phyloP scores from a whole-genome alignment of 192 early-diverging fungal species.

The Allomyces arbusculus region DNA sequence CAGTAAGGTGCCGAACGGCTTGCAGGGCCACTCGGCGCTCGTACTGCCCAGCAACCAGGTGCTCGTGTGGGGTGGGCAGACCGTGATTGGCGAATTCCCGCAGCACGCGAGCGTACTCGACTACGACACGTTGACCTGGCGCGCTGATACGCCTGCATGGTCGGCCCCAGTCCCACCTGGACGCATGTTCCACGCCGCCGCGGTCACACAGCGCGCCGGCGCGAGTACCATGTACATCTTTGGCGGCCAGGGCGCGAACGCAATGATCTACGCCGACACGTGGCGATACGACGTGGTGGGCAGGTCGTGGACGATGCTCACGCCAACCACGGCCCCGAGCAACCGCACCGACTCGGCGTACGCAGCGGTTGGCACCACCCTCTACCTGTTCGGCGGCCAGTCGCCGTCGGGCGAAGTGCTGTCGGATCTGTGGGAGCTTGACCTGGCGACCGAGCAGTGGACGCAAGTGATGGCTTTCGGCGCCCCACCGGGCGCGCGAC shows the following conservation, averaged over 20 bases:
- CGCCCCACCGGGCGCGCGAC: neutral
- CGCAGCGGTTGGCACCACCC: neutral
- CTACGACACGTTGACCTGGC: neutral
- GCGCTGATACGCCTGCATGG: neutral
- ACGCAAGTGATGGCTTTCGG: neutral
- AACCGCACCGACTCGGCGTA: neutral
- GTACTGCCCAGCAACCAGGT: neutral
- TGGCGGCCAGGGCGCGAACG: neutral
- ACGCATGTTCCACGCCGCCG: neutral
- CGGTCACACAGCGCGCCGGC: neutral
- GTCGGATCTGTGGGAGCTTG: neutral
- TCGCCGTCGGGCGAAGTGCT: neutral
- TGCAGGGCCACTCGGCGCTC: neutral
- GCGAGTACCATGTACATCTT: neutral
- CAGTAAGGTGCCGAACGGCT: neutral
- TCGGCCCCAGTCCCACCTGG: neutral
- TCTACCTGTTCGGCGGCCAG: neutral
- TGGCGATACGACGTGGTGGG: neutral
- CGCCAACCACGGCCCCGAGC: neutral
- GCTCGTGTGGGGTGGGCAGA: neutral
- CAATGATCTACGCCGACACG: neutral
- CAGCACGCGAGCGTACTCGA: neutral
- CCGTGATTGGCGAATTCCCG: neutral
- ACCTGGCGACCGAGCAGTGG: neutral
- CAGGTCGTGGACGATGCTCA: neutral